A percentile compares a stretch with the other conserved stretches of the same genome.
Conservation (phyloP, 2,329 filamentous ascomycete genomes). For the Sphaerostilbella broomeana region DNA sequence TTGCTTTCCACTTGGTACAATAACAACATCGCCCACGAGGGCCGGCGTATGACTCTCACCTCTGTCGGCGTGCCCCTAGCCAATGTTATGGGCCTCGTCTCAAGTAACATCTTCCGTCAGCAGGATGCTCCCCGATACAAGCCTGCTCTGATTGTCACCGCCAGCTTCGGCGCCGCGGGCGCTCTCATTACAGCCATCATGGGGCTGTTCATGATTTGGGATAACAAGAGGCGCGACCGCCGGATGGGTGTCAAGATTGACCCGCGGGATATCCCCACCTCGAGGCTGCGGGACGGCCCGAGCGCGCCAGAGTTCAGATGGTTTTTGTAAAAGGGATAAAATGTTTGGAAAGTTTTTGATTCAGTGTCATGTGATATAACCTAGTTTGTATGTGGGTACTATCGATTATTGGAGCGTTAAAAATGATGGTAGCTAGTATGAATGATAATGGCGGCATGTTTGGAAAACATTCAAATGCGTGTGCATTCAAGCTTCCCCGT, state of each 20-base stretch:
- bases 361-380: too few species aligned
- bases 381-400: too few species aligned
- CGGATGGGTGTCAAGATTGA: slow-evolving; percentile 43
- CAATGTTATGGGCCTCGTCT: slow-evolving; percentile 69
- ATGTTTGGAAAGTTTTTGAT: too few species aligned
- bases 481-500: too few species aligned
- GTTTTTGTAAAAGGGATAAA: slow-evolving; percentile 34
- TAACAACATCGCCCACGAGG: slow-evolving; percentile 76
- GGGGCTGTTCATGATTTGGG: slow-evolving; percentile 55
- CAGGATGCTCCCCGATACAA: slow-evolving; percentile 61
- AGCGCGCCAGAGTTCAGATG: slow-evolving; percentile 42
- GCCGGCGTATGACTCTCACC: slow-evolving; percentile 62
- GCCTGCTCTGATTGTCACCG: slow-evolving; percentile 58
- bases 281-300: slow-evolving; percentile 43
- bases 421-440: too few species aligned
- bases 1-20: slow-evolving; percentile 64
- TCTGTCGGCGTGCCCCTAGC: slow-evolving; percentile 67
- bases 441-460: too few species aligned
- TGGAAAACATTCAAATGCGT: too few species aligned
- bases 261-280: slow-evolving; percentile 42
- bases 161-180: slow-evolving; percentile 56
- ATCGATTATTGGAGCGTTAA: too few species aligned
- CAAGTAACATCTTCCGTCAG: slow-evolving; percentile 60
- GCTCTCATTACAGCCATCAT: slow-evolving; percentile 47
- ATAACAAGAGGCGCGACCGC: slow-evolving; percentile 46